Evolutionary conservation across 129 eudicot species (phyloP).

Genomic region (Calendula officinalis): DNA sequence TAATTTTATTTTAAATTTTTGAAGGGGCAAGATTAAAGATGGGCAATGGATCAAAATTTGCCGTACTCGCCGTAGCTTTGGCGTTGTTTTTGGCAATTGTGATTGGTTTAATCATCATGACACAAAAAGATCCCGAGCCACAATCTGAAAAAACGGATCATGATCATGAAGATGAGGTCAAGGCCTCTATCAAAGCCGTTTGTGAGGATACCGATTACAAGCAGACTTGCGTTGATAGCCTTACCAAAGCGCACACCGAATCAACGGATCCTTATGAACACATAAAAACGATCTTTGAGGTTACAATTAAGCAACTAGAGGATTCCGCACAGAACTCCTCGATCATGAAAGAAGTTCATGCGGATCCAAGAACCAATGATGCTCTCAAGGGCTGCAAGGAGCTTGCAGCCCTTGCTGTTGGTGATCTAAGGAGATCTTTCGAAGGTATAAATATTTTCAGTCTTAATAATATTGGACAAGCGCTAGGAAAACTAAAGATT

Average conservation of each 20-base stretch:
- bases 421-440: conserved; percentile 61
- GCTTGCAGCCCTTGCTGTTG: conserved; percentile 43
- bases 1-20: neutral
- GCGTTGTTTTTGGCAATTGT: conserved; percentile 53
- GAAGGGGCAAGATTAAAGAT: conserved; percentile 23
- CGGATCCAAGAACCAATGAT: conserved; percentile 42
- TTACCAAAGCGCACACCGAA: conserved; percentile 28
- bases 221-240: conserved; percentile 45
- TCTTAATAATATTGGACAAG: conserved; percentile 23
- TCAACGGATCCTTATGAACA: conserved; percentile 54
- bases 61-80: conserved; percentile 41
- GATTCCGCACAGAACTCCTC: conserved; percentile 34
- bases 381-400: conserved; percentile 52
- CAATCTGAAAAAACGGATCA: conserved; percentile 16
- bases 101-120: conserved; percentile 35
- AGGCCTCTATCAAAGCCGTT: conserved; percentile 43
- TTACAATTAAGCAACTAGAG: conserved; percentile 30
- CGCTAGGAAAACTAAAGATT: conserved; percentile 41
- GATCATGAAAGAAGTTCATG: conserved; percentile 36
- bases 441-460: conserved; percentile 39
- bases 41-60: conserved; percentile 32
- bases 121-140: conserved; percentile 7
- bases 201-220: conserved; percentile 66
- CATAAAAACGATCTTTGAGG: conserved; percentile 42
- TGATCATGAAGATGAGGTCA: neutral